A percentile compares a stretch with the other conserved stretches of the same genome.
Conservation (phyloP, 2,329 filamentous ascomycete species). For the Zalaria obscura region DNA sequence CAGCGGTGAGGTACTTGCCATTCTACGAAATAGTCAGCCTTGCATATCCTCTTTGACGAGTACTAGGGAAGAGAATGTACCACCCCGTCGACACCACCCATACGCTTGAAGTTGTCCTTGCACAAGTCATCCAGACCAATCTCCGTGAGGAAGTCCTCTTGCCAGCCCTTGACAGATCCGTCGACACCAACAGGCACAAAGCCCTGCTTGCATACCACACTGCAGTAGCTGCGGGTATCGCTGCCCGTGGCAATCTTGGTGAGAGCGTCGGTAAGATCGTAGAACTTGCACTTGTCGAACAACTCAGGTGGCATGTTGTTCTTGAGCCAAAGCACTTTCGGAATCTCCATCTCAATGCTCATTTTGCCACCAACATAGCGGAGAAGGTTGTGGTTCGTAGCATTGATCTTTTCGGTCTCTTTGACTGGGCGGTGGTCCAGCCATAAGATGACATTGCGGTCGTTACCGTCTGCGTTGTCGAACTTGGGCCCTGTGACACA, state of each 20-base stretch:
- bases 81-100: constrained; percentile 90
- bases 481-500: constrained; percentile 84
- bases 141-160: constrained; percentile 77
- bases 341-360: constrained; percentile 99
- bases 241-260: constrained; percentile 89
- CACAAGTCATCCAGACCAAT: constrained; percentile 79
- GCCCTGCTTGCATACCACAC: constrained; percentile 92
- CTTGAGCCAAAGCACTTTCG: constrained; percentile 96
- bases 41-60: constrained; percentile 1
- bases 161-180: constrained; percentile 95
- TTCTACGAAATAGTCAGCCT: constrained; percentile 47
- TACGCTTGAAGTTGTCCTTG: constrained; percentile 77
- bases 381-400: constrained; percentile 79
- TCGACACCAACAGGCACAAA: constrained; percentile 95
- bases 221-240: constrained; percentile 88
- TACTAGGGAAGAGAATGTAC: constrained; percentile 40
- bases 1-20: constrained; percentile 78
- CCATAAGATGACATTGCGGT: constrained; percentile 94
- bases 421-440: constrained; percentile 85
- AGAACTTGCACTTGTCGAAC: constrained; percentile 91
- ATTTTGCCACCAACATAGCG: constrained; percentile 95
- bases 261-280: constrained; percentile 82
- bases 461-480: constrained; percentile 57
- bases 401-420: constrained; percentile 88
- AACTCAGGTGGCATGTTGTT: constrained; percentile 90